Conservation (phyloP, 2,329 filamentous ascomycete species). For the Claviceps capensis region DNA sequence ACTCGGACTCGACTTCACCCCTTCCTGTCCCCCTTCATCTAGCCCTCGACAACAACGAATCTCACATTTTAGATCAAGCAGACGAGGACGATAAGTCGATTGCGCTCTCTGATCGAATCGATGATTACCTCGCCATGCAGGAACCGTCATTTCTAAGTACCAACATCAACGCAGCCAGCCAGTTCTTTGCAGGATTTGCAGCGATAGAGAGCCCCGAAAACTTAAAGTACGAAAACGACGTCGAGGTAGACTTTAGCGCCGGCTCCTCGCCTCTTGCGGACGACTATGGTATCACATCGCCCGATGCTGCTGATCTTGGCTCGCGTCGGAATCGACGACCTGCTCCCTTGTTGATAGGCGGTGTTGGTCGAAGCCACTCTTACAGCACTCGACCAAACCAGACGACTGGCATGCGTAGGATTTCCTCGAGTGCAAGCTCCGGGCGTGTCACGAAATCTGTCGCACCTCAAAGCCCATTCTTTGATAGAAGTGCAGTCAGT, state of each 20-base stretch:
- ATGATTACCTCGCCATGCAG: slow-evolving; percentile 10
- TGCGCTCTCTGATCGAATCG: slow-evolving; percentile 6
- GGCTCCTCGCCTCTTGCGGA: slow-evolving; percentile 6
- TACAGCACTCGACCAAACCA: slow-evolving; percentile 30
- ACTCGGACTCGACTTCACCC: slow-evolving; percentile 12
- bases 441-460: slow-evolving; percentile 20
- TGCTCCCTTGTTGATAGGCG: slow-evolving; percentile 31
- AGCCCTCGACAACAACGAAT: neutral
- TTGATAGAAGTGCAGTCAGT: slow-evolving; percentile 31
- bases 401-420: slow-evolving; percentile 37
- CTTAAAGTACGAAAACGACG: neutral
- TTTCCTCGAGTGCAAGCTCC: slow-evolving; percentile 35
- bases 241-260: neutral
- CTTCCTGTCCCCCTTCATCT: neutral
- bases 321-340: slow-evolving; percentile 33
- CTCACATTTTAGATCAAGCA: neutral
- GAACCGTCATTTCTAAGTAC: slow-evolving; percentile 5
- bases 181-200: slow-evolving; percentile 4
- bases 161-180: slow-evolving; percentile 1
- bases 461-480: slow-evolving; percentile 23
- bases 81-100: slow-evolving; percentile 7
- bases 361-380: slow-evolving; percentile 26
- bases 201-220: neutral
- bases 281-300: slow-evolving; percentile 28
- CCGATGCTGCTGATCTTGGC: slow-evolving; percentile 39